A percentile compares a stretch with the other conserved stretches of the same genome.
These are phyloP conservation scores for Nicotiana rustica DNA, from an alignment of 305 asterid species.

Conservation along the genomic window DNA sequence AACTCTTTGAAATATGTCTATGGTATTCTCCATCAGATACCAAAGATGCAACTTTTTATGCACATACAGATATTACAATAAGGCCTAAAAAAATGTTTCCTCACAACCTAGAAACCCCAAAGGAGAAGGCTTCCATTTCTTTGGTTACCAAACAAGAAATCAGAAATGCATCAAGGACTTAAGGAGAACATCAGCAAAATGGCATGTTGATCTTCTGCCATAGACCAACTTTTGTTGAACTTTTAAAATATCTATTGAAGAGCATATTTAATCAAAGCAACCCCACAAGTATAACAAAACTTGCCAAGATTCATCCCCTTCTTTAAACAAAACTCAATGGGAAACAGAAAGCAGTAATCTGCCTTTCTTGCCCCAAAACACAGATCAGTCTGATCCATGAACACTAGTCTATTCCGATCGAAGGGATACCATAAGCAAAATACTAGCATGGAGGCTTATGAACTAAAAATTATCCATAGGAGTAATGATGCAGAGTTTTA, in stretches of 20 bases:
- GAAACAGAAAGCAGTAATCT: slow-evolving; percentile 22
- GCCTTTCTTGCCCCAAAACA: slow-evolving; percentile 31
- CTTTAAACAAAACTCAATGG: slow-evolving; percentile 18
- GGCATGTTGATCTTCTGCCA: not conserved
- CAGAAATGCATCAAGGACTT: not conserved
- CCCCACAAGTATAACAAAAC: slow-evolving; percentile 24
- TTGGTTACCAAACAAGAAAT: not conserved
- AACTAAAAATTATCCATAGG: not conserved
- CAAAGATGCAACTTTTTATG: not conserved
- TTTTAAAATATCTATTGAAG: not conserved
- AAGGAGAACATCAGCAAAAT: not conserved
- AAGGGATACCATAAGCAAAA: slow-evolving; percentile 16
- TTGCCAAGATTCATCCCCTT: slow-evolving; percentile 13
- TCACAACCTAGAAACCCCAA: too few relatives aligned
- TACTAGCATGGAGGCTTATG: not conserved
- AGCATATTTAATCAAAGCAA: not conserved
- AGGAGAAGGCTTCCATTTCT: not conserved
- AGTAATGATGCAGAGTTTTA: not conserved
- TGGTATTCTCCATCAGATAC: not conserved
- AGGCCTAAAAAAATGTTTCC: not conserved
- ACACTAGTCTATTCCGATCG: slow-evolving; percentile 13
- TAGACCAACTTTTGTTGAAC: not conserved
- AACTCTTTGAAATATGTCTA: not conserved
- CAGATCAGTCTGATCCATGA: slow-evolving; percentile 25
- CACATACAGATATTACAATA: not conserved